Evolutionary conservation across 345 rosid genomes (phyloP).

Genomic region (Lenwebbia sp.): DNA sequence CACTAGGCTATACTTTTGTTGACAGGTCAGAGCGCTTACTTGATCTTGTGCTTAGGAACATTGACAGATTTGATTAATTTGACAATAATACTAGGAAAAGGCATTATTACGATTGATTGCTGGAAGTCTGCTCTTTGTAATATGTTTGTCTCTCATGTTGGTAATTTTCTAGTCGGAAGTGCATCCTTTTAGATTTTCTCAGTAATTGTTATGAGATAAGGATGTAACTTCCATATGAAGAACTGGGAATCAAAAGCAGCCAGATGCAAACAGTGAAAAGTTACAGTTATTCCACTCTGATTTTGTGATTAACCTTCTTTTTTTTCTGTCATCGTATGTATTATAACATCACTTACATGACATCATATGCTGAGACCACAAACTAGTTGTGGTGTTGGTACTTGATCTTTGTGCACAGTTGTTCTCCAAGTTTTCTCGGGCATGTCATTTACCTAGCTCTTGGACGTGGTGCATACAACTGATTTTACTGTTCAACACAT

Average conservation of each 20-base stretch:
- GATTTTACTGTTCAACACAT: neutral
- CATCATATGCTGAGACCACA: neutral
- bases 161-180: neutral
- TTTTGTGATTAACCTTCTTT: neutral
- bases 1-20: conserved; percentile 24
- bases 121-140: neutral
- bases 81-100: neutral
- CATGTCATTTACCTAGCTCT: neutral
- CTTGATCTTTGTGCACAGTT: neutral
- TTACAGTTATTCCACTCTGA: neutral
- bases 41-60: neutral
- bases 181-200: neutral
- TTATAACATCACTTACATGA: neutral
- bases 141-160: neutral
- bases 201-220: neutral
- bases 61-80: neutral
- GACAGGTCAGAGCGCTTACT: conserved; percentile 25
- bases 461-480: neutral
- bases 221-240: neutral
- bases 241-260: neutral
- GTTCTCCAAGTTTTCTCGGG: neutral
- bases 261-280: neutral
- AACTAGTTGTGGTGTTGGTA: neutral
- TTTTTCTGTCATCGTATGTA: neutral
- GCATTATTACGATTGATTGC: neutral